Evolutionary conservation across 2,329 filamentous ascomycete species (phyloP).

Genomic region (Periconia digitata): DNA sequence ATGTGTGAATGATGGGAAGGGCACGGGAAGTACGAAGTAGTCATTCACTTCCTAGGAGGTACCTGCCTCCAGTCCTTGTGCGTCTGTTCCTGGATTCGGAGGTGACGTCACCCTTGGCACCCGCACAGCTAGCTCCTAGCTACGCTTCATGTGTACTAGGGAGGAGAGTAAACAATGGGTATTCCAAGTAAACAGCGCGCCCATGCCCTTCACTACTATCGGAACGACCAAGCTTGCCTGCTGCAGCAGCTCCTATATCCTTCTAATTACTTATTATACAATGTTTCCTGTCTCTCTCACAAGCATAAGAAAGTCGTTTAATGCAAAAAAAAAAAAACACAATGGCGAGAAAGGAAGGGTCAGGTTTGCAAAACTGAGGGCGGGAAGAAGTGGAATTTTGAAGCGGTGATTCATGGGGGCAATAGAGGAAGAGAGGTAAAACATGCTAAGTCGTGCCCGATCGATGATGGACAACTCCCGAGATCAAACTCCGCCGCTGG

Average conservation of each 20-base stretch:
- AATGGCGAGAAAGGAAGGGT: neutral
- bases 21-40: neutral
- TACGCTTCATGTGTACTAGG: no score
- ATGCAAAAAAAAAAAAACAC: neutral
- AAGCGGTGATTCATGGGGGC: no score
- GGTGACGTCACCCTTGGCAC: neutral
- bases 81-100: neutral
- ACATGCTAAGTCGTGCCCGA: constrained; percentile 17
- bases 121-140: neutral
- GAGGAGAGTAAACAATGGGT: no score
- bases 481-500: constrained; percentile 38
- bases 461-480: constrained; percentile 16
- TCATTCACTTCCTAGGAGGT: no score
- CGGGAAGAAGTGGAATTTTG: no score
- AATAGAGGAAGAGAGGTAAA: constrained; percentile 13
- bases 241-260: neutral
- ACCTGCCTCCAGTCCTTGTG: neutral
- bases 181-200: no score
- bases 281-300: neutral
- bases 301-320: neutral
- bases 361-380: no score
- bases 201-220: no score
- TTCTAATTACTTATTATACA: neutral
- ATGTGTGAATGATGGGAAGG: neutral
- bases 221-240: no score